A percentile compares a stretch with the other conserved stretches of the same genome.
These are phyloP conservation scores for Nicotiana attenuata DNA, from an alignment of 257 asterid genomes.

Conservation along the genomic window DNA sequence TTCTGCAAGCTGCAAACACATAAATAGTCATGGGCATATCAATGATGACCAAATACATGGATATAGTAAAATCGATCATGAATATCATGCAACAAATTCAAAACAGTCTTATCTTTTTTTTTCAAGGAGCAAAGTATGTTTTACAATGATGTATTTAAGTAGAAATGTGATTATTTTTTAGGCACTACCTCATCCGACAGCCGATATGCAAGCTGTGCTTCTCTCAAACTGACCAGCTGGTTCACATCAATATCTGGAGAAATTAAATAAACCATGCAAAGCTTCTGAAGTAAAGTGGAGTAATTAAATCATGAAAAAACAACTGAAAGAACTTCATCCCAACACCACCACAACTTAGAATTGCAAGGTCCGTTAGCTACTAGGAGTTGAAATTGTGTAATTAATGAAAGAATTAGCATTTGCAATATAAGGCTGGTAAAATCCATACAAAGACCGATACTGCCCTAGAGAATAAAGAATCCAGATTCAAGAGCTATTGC, in stretches of 20 bases:
- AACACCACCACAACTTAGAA: not conserved
- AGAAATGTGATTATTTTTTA: not conserved
- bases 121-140: not conserved
- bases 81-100: not conserved
- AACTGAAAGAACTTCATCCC: not conserved
- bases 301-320: constrained; percentile 7
- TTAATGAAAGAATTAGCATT: not conserved
- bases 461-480: not conserved
- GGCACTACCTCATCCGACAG: constrained; percentile 74
- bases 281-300: constrained; percentile 15
- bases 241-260: constrained; percentile 60
- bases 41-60: not conserved
- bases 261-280: constrained; percentile 12
- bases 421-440: not conserved
- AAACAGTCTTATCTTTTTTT: not conserved
- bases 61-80: not conserved
- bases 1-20: constrained; percentile 66
- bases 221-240: constrained; percentile 77
- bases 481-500: not conserved
- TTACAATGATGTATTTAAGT: not conserved
- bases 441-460: not conserved
- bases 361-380: not conserved
- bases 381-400: not conserved
- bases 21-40: constrained; percentile 8
- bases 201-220: constrained; percentile 74